Base-by-base conservation (phyloP, 1,284 basidiomycete genomes). In the Puccinia hordei region DNA sequence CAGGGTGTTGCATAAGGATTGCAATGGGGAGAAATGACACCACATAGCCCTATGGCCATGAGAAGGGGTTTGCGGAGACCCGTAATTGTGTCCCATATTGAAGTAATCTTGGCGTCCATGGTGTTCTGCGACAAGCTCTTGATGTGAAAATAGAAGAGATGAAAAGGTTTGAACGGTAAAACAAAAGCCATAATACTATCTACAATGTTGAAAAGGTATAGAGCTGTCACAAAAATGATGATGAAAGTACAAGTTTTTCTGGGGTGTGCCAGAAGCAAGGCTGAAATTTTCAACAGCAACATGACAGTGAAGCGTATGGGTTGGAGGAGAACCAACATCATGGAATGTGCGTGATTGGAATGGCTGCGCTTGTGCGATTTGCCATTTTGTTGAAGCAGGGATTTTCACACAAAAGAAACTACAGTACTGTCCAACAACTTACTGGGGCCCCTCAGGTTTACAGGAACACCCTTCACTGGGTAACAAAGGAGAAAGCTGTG, bases 151-250 rank as follows among this genome's bases (percentile, higher is more conserved):
- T 22, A 66, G 12, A 66, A 27, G 0, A 66, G 24, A 46, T 66
- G 41, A 46, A 66, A 66, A 15, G 63, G 63, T 17, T 66, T 66
- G 22, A 66, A 44, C 46, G 63, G 63, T 24, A 46, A 46, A 66
- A 66, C n/a, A 13, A 44, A 66, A 27, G 63, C 38, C 38, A 66
- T 30, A 13, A 66, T 44, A 27, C 27, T 27, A 46, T 66, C 63
- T 27, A 46, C 22, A 1, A n/a, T 66, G 0, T 0, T 15, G 12
- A 66, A 66, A 0, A 66, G 27, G 63, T 66, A 27, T 17, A 19
- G n/a, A 46, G n/a, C n/a, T 22, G 27, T 3, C 13, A 66, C 4
- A 0, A 15, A 17, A 17, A 44, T 0, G 12, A 46, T 24, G 9
- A 46, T 5, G 9, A 44, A 27, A 1, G n/a, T 46, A 15, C 22